Evolutionary conservation across 257 asterid genomes (phyloP), one percentile per base, ranked within the genome.

Genomic region (Primulina tabacum): DNA sequence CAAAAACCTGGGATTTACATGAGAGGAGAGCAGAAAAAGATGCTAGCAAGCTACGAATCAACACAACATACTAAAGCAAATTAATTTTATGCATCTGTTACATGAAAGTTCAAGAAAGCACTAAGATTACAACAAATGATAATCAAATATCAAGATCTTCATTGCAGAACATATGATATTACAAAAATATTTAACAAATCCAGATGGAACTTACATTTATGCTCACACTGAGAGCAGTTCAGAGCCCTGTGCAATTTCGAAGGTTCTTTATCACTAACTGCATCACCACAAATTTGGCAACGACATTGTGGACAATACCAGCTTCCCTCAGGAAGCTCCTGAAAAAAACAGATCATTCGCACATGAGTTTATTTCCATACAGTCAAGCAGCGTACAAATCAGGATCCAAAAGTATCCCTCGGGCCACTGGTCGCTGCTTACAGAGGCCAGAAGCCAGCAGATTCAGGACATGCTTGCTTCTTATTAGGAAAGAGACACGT

Each of bases 251-350:
- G 82, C 74, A 74, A 43, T 72, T 81, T 74, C 63, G 87, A 71
- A 81, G 78, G 69, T 74, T 84, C 96, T 66, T 76, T 81, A 66
- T 78, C 81, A 71, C 69, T 76, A 67, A 82, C 97, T 50, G 82
- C 87, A 77, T 83, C 86, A 75, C 83, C 89, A 80, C 99, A 94
- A 82, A 84, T 82, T 82, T 67, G 89, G 83, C 99, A 94, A 60
- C 96, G 84, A 81, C 99, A 94, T 69, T 89, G 95, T n/a, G 92
- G 86, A 72, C 99, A 94, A 70, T 89, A 94, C 99, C 97, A 94
- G 71, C 85, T 86, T 82, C 99, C 99, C 82, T 91, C 97, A 58
- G 97, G 97, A 69, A 94, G 82, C 68, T 91, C 96, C 99, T 94
- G 89, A 61, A 67, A 58, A 75, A 67, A 67, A 72, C 71, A 74